Conservation (phyloP, 2,329 filamentous ascomycete genomes). For the Onygena corvina region DNA sequence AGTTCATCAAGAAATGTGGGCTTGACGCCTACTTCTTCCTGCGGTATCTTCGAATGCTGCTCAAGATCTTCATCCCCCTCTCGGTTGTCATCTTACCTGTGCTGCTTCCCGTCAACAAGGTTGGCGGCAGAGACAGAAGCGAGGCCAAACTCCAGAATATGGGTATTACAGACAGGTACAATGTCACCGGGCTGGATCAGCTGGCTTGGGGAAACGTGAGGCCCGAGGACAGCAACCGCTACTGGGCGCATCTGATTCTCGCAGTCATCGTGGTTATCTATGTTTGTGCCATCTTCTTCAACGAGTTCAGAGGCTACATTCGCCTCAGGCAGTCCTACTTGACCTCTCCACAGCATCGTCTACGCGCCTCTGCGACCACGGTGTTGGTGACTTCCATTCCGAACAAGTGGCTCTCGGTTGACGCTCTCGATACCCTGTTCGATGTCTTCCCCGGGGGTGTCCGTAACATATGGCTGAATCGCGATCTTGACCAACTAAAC, state of each 20-base stretch:
- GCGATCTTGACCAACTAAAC: constrained; percentile 69
- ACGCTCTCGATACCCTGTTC: constrained; percentile 71
- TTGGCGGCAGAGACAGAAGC: constrained; percentile 54
- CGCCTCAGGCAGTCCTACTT: constrained; percentile 89
- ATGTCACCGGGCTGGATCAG: constrained; percentile 60
- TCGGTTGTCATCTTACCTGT: constrained; percentile 68
- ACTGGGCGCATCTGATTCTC: constrained; percentile 74
- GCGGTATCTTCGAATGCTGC: constrained; percentile 70
- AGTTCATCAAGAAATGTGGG: constrained; percentile 89
- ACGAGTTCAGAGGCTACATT: constrained; percentile 76
- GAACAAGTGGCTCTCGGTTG: constrained; percentile 73
- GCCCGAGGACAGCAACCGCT: constrained; percentile 51
- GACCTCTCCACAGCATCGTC: constrained; percentile 84
- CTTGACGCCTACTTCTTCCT: constrained; percentile 97
- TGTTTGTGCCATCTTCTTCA: constrained; percentile 77
- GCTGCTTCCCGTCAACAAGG: constrained; percentile 70
- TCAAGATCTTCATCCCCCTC: constrained; percentile 85
- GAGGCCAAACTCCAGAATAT: constrained; percentile 23
- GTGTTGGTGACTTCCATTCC: constrained; percentile 88
- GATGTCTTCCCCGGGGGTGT: constrained; percentile 95
- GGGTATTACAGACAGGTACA: constrained; percentile 26
- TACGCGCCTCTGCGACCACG: constrained; percentile 87
- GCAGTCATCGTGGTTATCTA: constrained; percentile 67
- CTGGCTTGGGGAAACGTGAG: constrained; percentile 82
- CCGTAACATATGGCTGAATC: constrained; percentile 91